These are phyloP conservation scores for Iberis amara DNA, from an alignment of 441 rosid species.

Conservation along the genomic window DNA sequence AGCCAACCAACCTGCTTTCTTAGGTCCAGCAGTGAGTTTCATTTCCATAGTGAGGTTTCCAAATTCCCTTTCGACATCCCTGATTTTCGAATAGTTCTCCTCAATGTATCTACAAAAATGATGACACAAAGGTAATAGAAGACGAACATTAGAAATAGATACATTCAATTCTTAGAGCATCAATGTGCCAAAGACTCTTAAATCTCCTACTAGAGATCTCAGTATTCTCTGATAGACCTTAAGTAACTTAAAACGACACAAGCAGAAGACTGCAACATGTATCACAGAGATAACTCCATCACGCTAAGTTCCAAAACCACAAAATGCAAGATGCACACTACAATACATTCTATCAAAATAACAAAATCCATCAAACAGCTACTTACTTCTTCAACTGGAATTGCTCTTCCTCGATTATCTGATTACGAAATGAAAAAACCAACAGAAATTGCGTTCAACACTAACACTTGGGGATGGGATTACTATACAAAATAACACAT, in stretches of 20 bases:
- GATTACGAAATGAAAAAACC: constrained; percentile 19
- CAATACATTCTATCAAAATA: neutral
- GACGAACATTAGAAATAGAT: neutral
- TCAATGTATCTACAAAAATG: constrained; percentile 58
- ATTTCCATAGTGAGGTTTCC: constrained; percentile 69
- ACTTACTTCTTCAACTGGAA: constrained; percentile 77
- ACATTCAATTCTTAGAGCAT: neutral
- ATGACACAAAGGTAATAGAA: neutral
- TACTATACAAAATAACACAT: neutral
- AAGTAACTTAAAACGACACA: too few species aligned
- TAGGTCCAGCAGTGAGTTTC: constrained; percentile 95
- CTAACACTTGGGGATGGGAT: neutral
- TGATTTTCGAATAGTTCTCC: constrained; percentile 77
- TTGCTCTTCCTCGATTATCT: constrained; percentile 86
- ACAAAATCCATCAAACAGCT: neutral
- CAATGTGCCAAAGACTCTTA: neutral
- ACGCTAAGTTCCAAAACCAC: neutral
- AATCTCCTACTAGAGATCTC: too few species aligned
- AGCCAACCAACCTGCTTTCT: constrained; percentile 64
- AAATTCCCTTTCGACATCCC: constrained; percentile 80
- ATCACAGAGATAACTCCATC: neutral
- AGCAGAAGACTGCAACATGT: too few species aligned
- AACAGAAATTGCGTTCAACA: too few species aligned
- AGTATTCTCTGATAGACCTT: too few species aligned
- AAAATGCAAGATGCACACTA: neutral